Conservation (phyloP, 208 protist species). For the Leishmania guyanensis region DNA sequence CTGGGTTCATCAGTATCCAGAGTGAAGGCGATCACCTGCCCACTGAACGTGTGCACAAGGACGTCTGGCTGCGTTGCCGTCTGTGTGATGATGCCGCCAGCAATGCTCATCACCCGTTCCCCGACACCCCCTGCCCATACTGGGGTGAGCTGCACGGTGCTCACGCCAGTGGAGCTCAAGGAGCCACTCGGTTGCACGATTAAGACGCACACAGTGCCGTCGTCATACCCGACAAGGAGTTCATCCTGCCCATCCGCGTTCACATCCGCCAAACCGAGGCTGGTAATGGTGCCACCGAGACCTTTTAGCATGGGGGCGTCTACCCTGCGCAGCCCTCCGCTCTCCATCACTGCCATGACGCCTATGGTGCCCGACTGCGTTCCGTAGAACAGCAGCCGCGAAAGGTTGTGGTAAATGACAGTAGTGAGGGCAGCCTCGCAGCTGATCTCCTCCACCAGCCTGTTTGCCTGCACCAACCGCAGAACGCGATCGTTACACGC, state of each 20-base stretch:
- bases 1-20: conserved; percentile 36
- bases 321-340: conserved; percentile 32
- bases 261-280: conserved; percentile 59
- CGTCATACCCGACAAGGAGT: conserved; percentile 76
- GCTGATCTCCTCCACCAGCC: conserved; percentile 58
- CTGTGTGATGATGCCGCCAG: conserved; percentile 63
- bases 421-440: conserved; percentile 79
- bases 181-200: conserved; percentile 19
- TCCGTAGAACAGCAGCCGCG: conserved; percentile 68
- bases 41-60: conserved; percentile 83
- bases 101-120: conserved; percentile 69
- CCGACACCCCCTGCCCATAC: conserved; percentile 54
- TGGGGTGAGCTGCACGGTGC: conserved; percentile 29
- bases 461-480: conserved; percentile 63
- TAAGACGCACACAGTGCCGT: conserved; percentile 79
- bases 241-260: conserved; percentile 67
- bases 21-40: conserved; percentile 66
- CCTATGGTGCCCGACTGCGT: conserved; percentile 80
- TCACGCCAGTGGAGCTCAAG: neutral
- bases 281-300: conserved; percentile 42
- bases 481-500: conserved; percentile 85
- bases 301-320: conserved; percentile 32
- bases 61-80: conserved; percentile 45
- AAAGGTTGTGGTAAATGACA: conserved; percentile 34
- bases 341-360: conserved; percentile 42